Evolutionary conservation across 495 filamentous ascomycete species (phyloP), one percentile per base, ranked within the genome.

Genomic region (Aspergillus sparsus): DNA sequence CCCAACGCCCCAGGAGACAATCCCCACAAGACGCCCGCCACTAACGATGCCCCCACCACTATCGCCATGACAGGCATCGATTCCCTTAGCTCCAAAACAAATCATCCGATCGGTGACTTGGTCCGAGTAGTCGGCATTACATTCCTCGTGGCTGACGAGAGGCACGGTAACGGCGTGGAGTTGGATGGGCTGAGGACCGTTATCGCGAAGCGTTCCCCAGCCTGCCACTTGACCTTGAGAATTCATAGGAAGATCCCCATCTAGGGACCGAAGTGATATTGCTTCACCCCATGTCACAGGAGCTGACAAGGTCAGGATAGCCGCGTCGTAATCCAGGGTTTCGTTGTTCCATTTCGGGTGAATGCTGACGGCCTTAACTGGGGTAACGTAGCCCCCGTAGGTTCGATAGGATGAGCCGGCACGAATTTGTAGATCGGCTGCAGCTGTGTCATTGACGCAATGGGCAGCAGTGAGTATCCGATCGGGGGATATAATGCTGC

Each of bases 1-100:
- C 5, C 60, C 60, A 53, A 52, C 36, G 3, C 60, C 60, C 60
- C 60, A 62, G 0, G 60, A 62, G n/a, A 55, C 55, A 37, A 62
- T 53, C 7, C 60, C 60, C 12, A 62, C 27, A 34, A 57, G 52
- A 5, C 31, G 12, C n/a, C 49, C 53, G 11, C 46, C 53, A 6
- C 37, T 36, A 34, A 49, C 46, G 3, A 57, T 15, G 2, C 53
- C 53, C 51, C 53, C 53, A 31, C 60, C 60, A 27, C 36, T 46
- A 37, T 62, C 60, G 0, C 60, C 60, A 39, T 52, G 32, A 31
- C 60, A 62, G 10, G 46, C 54, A 47, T 57, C 54, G 37, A 39
- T 62, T 8, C 60, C 60, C 5, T 53, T 12, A 13, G n/a, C 44
- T 2, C 53, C 60, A 9, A 53, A 53, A 32, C 60, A 62, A 31